Conservation (phyloP, 23 red algal species). For the Gracilaria caudata region DNA sequence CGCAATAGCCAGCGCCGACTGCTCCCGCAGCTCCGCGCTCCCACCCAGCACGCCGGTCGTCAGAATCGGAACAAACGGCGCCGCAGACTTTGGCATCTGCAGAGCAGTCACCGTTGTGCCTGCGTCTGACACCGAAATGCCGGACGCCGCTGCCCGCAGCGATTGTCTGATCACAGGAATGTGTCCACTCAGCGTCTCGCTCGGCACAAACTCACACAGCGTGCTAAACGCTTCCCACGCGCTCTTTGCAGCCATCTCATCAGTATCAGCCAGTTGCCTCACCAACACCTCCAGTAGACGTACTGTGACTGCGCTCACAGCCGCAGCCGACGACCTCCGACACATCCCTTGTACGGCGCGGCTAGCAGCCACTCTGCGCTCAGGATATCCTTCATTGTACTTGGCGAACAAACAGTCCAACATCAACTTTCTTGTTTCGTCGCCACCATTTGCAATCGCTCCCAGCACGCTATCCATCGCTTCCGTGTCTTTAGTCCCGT, state of each 20-base stretch:
- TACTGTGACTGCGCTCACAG: neutral
- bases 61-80: slow-evolving; percentile 71
- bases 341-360: slow-evolving; percentile 28
- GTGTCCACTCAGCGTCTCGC: slow-evolving; percentile 12
- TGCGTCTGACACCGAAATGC: slow-evolving; percentile 6
- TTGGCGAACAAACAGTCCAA: slow-evolving; percentile 44
- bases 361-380: slow-evolving; percentile 51
- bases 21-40: slow-evolving; percentile 66
- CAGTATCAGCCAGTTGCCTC: slow-evolving; percentile 69
- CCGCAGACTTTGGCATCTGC: slow-evolving; percentile 27
- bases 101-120: slow-evolving; percentile 20
- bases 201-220: slow-evolving; percentile 37
- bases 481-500: too few species aligned
- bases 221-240: slow-evolving; percentile 38
- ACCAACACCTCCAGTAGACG: slow-evolving; percentile 59
- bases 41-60: slow-evolving; percentile 60
- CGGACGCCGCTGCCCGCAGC: slow-evolving; percentile 50
- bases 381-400: slow-evolving; percentile 57
- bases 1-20: slow-evolving; percentile 79
- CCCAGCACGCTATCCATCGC: slow-evolving; percentile 40
- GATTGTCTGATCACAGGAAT: slow-evolving; percentile 61
- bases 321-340: neutral
- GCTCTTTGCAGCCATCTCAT: slow-evolving; percentile 35
- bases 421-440: slow-evolving; percentile 36
- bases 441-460: slow-evolving; percentile 35